Base-by-base conservation (phyloP, 192 early-diverging fungal species). In the Geranomyces michiganensis region DNA sequence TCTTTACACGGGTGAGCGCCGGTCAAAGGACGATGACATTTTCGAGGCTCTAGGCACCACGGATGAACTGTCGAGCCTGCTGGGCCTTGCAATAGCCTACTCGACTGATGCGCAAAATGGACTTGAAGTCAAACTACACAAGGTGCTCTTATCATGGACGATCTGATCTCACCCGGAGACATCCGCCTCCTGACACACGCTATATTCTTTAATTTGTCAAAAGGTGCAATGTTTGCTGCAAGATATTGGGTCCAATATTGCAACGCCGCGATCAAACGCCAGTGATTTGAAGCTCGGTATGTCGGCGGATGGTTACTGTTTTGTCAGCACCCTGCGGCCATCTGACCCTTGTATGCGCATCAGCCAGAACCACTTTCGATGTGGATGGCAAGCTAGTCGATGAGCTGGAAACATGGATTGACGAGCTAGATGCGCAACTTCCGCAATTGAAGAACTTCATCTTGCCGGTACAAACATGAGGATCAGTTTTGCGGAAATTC, bases 11-110 rank as follows among this genome's bases (percentile, higher is more conserved):
- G 96, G 96, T 21, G 93, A 98, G 75, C 85, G 95, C 36, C 86
- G 93, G n/a, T 27, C 78, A 45, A 98, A 98, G 75, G 83, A 92
- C 71, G 94, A 98, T 68, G 80, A 81, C 9, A 88, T 96, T 31
- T 98, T 98, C 80, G 93, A 94, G 61, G 94, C 96, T 0, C 88
- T 98, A 19, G 96, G 95, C 14, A 87, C 90, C 32, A 90, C 90
- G 26, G 95, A 96, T 78, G 95, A 96, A 74, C 85, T 96, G 60
- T 85, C 87, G 2, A 92, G 90, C 1, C 70, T 76, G 17, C 77
- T 93, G 44, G 92, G 91, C 82, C 67, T 90, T 14, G 89, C 89
- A 3, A 70, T 84, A 6, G 87, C 87, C 43, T 86, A 76, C 58
- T 88, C 85, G 47, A 71, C 81, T 17, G 85, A 87, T 29, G 75